Percentiles rank a stretch among this genome's conserved stretches.
Conservation (phyloP, 1,284 basidiomycete species). For the Cutaneotrichosporon cavernicola region DNA sequence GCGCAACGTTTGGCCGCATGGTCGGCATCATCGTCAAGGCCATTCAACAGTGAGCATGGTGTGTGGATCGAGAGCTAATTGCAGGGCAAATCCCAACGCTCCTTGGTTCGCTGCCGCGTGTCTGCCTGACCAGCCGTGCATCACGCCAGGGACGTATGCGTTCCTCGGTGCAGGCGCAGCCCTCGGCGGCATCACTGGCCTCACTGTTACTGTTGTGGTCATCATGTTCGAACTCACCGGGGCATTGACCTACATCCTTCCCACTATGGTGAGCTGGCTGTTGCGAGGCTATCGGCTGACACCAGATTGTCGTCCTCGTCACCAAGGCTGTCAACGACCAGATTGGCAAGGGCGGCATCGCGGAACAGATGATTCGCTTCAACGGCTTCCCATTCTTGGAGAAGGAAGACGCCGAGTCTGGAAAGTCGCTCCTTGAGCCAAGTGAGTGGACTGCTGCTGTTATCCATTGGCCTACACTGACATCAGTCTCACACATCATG, state of each 20-base stretch:
- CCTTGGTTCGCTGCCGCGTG: conserved; percentile 83
- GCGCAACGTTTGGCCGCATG: conserved; percentile 94
- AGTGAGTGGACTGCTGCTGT: conserved; percentile 57
- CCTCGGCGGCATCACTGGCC: conserved; percentile 80
- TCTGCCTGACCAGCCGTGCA: conserved; percentile 87
- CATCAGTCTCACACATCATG: conserved; percentile 83
- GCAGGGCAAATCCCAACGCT: conserved; percentile 73
- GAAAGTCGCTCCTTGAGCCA: conserved; percentile 82
- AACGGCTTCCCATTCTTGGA: conserved; percentile 92
- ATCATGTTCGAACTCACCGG: conserved; percentile 97
- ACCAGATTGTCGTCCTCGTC: conserved; percentile 96
- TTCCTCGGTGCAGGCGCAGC: conserved; percentile 92
- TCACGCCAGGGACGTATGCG: conserved; percentile 97
- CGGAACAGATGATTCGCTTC: conserved; percentile 95
- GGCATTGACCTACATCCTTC: conserved; percentile 91
- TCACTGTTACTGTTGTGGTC: conserved; percentile 79
- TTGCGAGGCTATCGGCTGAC: conserved; percentile 99
- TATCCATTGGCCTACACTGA: conserved; percentile 16
- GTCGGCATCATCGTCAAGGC: conserved; percentile 93
- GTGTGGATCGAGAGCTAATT: neutral
- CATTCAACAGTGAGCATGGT: conserved; percentile 66
- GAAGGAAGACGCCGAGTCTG: conserved; percentile 84
- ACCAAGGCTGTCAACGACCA: conserved; percentile 98
- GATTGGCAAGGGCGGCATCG: conserved; percentile 87
- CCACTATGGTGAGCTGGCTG: conserved; percentile 76